Base-by-base conservation (phyloP, 371 early-diverging fungal genomes). In the Blakeslea trispora region DNA sequence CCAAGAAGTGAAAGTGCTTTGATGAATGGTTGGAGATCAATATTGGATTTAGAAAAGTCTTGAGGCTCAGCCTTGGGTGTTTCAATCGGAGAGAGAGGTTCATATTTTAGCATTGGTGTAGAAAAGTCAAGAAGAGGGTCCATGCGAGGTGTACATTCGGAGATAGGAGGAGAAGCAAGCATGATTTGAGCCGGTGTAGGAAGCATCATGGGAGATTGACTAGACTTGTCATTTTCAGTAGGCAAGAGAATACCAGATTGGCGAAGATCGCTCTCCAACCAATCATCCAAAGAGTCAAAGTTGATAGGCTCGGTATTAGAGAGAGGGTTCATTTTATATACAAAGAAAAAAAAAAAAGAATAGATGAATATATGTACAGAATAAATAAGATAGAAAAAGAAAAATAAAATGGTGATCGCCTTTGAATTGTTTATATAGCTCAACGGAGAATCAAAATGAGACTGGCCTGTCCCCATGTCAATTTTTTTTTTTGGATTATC, bases 191-290 rank as follows among this genome's bases (percentile, higher is more conserved):
- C 58, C 21, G 57, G 54, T 42, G 61, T 55, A 35, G 55, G 50
- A 49, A 40, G 42, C 50, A 45, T 39, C 22, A 41, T 13, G 50
- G 28, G 10, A 32, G 53, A 37, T 13, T 13, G 14, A 37, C 19
- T 34, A 48, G 53, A 49, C 53, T 58, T 58, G 40, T 41, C 37
- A 43, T 53, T 32, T 22, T 24, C 21, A 10, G 18, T 18, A 34
- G 61, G 47, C 34, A 61, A 41, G 43, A 60, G 22, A 21, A 63
- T 57, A 50, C 66, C 66, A 40, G 57, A 61, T 57, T 61, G 57
- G 45, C 57, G 66, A 32, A 66, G 54, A 37, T 66, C 66, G 35
- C 51, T 61, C 61, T 66, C 66, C 49, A 66, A 57, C 66, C 66
- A 66, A 24, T 66, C 66, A 54, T 66, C 66, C 46, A 66, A 28